Evolutionary conservation across 2,329 filamentous ascomycete species (phyloP).

Genomic region (Epichloe festucae): DNA sequence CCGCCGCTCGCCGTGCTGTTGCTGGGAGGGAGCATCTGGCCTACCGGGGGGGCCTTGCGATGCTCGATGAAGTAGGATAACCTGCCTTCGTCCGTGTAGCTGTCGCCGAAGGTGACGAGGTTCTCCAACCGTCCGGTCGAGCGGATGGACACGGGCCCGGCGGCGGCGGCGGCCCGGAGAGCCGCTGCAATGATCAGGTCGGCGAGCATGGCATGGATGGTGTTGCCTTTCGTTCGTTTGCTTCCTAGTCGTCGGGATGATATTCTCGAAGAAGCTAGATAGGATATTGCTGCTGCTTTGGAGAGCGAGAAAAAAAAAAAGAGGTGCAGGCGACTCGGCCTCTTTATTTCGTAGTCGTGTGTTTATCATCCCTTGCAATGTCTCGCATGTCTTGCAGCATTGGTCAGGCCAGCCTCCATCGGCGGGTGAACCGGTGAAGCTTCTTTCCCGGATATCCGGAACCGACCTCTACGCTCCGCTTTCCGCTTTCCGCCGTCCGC

Average conservation of each 20-base stretch:
- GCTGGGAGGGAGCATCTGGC: constrained; percentile 31
- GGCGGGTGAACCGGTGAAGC: too few species aligned
- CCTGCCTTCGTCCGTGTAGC: constrained; percentile 62
- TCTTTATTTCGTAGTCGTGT: too few species aligned
- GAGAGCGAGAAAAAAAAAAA: too few species aligned
- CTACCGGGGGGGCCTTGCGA: constrained; percentile 52
- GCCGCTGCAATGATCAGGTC: background rate
- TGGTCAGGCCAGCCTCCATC: too few species aligned
- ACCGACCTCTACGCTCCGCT: too few species aligned
- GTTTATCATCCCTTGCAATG: too few species aligned
- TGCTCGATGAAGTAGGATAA: constrained; percentile 50
- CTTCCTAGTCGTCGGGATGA: background rate
- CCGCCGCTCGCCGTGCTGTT: constrained; percentile 51
- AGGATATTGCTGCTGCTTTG: too few species aligned
- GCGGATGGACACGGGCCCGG: background rate
- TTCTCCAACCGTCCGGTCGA: constrained; percentile 23
- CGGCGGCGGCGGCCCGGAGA: background rate
- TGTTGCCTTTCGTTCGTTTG: background rate
- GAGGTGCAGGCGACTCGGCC: too few species aligned
- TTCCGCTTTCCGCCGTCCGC: too few species aligned
- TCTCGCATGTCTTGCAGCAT: too few species aligned
- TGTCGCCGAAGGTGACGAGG: constrained; percentile 60
- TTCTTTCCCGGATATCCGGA: too few species aligned
- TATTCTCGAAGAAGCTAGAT: too few species aligned
- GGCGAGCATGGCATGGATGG: background rate